phyloP scores from a whole-genome alignment of 805 yeast genomes.

The Nakazawaea siamensis region DNA sequence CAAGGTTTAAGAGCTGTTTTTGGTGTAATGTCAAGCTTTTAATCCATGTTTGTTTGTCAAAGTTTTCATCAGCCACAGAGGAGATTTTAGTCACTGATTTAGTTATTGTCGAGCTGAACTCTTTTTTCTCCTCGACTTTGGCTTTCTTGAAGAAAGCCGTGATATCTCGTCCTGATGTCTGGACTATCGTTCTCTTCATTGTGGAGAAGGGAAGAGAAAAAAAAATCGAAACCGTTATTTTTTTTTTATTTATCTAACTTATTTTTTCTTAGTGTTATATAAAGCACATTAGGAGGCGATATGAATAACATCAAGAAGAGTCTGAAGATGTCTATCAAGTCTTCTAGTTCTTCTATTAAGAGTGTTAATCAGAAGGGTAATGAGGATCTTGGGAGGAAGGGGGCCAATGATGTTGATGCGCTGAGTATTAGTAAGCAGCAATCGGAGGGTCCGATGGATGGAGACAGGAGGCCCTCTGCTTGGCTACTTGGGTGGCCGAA shows the following conservation, averaged over 20 bases:
- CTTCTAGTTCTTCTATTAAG: constrained; percentile 3
- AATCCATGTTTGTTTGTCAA: constrained; percentile 48
- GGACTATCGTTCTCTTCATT: constrained; percentile 6
- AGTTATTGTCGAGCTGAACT: neutral
- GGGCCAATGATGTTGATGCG: neutral
- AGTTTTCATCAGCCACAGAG: too few species aligned
- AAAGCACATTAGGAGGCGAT: neutral
- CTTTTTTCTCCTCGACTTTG: constrained; percentile 1
- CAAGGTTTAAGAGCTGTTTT: constrained; percentile 47
- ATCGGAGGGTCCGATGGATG: neutral
- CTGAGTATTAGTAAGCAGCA: too few species aligned
- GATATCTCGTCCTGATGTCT: neutral
- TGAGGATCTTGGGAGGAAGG: neutral
- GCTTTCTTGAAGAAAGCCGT: constrained; percentile 8
- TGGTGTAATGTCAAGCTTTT: constrained; percentile 38
- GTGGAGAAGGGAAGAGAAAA: too few species aligned
- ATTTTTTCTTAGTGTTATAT: too few species aligned
- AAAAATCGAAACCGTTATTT: too few species aligned
- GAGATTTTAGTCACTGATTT: too few species aligned
- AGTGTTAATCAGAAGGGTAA: neutral
- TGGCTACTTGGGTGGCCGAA: too few species aligned
- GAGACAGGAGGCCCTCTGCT: too few species aligned
- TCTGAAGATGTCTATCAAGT: constrained; percentile 1
- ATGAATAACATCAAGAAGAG: constrained; percentile 1
- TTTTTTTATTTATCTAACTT: too few species aligned